Base-by-base conservation (phyloP, 129 eudicot species). In the Helianthus tuberosus region DNA sequence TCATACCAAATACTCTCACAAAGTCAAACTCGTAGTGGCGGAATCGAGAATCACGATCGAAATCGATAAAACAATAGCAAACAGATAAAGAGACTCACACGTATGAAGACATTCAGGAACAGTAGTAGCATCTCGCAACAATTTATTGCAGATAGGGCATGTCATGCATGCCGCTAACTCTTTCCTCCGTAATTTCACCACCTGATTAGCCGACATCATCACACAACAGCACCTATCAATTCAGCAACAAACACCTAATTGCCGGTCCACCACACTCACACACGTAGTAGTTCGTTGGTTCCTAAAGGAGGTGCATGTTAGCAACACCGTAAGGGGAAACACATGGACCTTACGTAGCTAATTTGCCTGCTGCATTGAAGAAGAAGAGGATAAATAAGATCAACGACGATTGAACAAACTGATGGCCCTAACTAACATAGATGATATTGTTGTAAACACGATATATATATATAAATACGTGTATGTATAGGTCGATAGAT, bases 81-180 rank as follows among this genome's bases (percentile, higher is more conserved):
- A 64, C 8, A 55, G 13, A 46, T 8, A 25, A 62, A 48, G 3
- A 84, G 3, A 84, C 96, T 69, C 27, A 93, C 98, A 93, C 47
- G 98, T 90, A 80, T 90, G 98, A 75, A 90, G 94, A 71, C 99
- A 93, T 68, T 86, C 96, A 12, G 92, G 88, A 38, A 94, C 82
- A 41, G 99, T 94, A 29, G 96, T 94, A 64, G 99, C 99, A 23
- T 91, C 89, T 23, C 89, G 84, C 58, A 91, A 72, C 11, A 91
- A 86, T 81, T 87, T 94, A 47, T 89, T 65, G 69, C 99, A 94
- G 47, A 94, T 85, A 69, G 93, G 96, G 82, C 99, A 94, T 73
- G 96, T 90, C 96, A 94, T 94, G 99, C 99, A 94, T 94, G 99
- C 91, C 77, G 80, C 81, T 76, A 94, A 53, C 72, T 71, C 67